Base-by-base conservation (phyloP, 2,329 filamentous ascomycete species). In the Blastomyces emzantsi region DNA sequence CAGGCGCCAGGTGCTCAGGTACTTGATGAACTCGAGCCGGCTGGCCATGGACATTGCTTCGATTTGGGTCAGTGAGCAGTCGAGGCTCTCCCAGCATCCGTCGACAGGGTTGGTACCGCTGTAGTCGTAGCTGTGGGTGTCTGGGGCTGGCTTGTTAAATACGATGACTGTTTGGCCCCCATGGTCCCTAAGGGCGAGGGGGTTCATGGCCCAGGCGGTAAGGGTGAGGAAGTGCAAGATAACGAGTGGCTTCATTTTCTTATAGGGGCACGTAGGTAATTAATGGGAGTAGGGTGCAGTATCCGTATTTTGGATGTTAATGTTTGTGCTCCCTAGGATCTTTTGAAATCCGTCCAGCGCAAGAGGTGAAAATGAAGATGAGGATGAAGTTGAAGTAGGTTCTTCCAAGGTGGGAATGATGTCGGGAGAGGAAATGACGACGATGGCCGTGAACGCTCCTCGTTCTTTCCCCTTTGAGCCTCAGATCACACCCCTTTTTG, bases 1-100 rank as follows among this genome's bases (percentile, higher is more conserved):
- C 17, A 71, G 60, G 22, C 64, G 67, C 17, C 58, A 36, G 33
- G 60, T 62, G n/a, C 67, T 56, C 66, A 71, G 67, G 61, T 69
- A 71, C 61, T 66, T 66, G 25, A 70, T 57, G 61, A 66, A 71
- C 22, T 67, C 58, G 39, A 70, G 60, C n/a, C 69, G 69, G 57
- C 66, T 62, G 22, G 59, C 45, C 49, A 70, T 66, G 61, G 61
- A 64, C 63, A 66, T 68, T 30, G 63, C 22, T 57, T 70, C 64
- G 61, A 71, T 70, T 47, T 71, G 36, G 19, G 60, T 55, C 22
- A 70, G 63, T 17, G 68, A 64, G 60, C 69, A 71, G 59, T 64
- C 63, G 45, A 71, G 66, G 17, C 51, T 52, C 17, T 64, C 59
- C 68, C 67, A 69, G 60, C 68, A 69, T 3, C 41, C 39, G 13